Evolutionary conservation across 2,329 filamentous ascomycete species (phyloP).

Genomic region (Coleophoma crateriformis): DNA sequence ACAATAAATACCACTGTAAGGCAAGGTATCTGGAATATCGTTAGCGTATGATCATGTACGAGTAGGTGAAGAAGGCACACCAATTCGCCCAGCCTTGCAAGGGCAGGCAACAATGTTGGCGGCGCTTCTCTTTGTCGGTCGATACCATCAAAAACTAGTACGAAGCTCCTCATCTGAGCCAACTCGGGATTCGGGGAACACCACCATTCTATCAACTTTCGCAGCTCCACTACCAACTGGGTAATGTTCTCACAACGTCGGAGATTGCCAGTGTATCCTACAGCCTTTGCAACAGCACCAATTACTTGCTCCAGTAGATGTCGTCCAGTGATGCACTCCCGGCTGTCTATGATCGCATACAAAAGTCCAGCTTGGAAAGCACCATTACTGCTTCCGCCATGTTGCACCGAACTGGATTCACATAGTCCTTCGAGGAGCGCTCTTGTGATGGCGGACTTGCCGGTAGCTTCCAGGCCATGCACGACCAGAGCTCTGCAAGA

Average conservation of each 20-base stretch:
- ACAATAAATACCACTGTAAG: conserved; percentile 75
- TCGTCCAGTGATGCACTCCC: conserved; percentile 72
- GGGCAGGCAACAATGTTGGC: conserved; percentile 70
- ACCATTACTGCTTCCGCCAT: conserved; percentile 46
- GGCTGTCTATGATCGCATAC: conserved; percentile 60
- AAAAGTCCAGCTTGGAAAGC: conserved; percentile 42
- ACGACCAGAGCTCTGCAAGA: conserved; percentile 57
- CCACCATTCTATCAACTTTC: conserved; percentile 45
- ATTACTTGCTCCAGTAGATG: conserved; percentile 72
- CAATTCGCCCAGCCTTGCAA: conserved; percentile 76
- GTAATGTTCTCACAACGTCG: conserved; percentile 76
- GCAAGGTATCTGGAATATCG: conserved; percentile 61
- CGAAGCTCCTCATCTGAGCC: conserved; percentile 48
- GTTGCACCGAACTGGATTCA: conserved; percentile 44
- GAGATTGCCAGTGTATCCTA: conserved; percentile 43
- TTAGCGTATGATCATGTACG: conserved; percentile 8
- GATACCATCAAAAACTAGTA: conserved; percentile 82
- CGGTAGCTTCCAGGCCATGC: conserved; percentile 81
- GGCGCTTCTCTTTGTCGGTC: conserved; percentile 79
- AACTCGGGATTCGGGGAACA: conserved; percentile 16
- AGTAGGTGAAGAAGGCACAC: conserved; percentile 40
- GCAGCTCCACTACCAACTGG: conserved; percentile 68
- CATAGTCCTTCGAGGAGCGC: conserved; percentile 49
- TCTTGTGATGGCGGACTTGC: conserved; percentile 69
- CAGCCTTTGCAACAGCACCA: conserved; percentile 48